phyloP scores from a whole-genome alignment of 768 basidiomycete species.

The Heimioporus sp. region DNA sequence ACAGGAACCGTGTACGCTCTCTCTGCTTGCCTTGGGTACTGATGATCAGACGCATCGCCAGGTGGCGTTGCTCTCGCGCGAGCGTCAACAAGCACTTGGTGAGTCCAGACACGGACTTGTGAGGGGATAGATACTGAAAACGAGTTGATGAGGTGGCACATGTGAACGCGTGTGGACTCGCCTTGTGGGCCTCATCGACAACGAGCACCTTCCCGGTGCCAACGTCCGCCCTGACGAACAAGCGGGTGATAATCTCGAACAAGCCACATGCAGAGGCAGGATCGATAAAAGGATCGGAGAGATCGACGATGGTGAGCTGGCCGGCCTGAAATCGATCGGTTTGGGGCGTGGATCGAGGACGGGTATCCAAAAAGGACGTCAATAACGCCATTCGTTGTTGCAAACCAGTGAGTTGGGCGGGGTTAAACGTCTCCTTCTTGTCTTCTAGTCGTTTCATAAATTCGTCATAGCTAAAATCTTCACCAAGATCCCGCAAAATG shows the following conservation, averaged over 20 bases:
- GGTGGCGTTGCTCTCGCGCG: conserved; percentile 67
- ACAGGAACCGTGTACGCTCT: background rate
- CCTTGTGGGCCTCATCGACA: conserved; percentile 78
- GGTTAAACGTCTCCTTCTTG: conserved; percentile 53
- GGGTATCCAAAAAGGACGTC: conserved; percentile 51
- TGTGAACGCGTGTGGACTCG: conserved; percentile 16
- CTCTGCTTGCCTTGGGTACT: conserved; percentile 60
- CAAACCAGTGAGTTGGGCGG: conserved; percentile 51
- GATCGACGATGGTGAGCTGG: conserved; percentile 63
- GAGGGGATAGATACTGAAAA: conserved; percentile 55
- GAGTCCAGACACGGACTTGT: conserved; percentile 46
- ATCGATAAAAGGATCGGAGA: conserved; percentile 75
- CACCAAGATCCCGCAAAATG: conserved; percentile 63
- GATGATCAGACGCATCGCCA: conserved; percentile 70
- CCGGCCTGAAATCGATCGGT: conserved; percentile 49
- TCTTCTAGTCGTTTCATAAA: conserved; percentile 48
- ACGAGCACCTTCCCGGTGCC: conserved; percentile 66
- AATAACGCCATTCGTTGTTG: conserved; percentile 65
- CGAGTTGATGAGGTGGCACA: background rate
- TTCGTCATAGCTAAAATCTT: conserved; percentile 48
- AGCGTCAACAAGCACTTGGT: conserved; percentile 57
- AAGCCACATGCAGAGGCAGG: conserved; percentile 62
- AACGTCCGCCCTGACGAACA: conserved; percentile 61
- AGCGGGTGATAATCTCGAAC: conserved; percentile 65
- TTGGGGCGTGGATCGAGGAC: background rate